phyloP scores from a whole-genome alignment of 169 alveolate species.

The Plasmodium sp. region DNA sequence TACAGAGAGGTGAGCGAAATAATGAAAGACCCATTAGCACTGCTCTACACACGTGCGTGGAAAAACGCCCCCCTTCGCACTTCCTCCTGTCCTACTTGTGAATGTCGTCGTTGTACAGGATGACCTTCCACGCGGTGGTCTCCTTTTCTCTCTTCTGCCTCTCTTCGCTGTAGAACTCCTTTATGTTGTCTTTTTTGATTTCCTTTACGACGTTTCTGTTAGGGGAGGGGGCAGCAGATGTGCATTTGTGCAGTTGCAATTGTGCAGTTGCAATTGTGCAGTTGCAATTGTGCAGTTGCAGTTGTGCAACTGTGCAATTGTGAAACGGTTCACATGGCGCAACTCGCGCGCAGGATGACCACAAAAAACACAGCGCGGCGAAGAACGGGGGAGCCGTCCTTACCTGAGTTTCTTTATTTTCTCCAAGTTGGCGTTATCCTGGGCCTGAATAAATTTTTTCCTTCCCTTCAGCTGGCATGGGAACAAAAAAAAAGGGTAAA shows the following conservation, averaged over 20 bases:
- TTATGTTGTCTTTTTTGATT: conserved; percentile 58
- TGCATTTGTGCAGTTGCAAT: not conserved
- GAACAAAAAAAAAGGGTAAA: not conserved
- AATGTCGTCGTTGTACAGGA: conserved; percentile 88
- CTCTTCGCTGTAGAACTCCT: conserved; percentile 56
- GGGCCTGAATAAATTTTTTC: not conserved
- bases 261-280: not conserved
- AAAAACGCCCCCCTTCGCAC: not conserved
- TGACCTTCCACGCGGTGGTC: conserved; percentile 87
- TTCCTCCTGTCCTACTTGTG: conserved; percentile 82
- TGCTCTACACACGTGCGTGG: not conserved
- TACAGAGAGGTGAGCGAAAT: not conserved
- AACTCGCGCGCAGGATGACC: not conserved
- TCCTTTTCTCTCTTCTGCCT: conserved; percentile 80
- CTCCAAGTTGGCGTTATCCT: conserved; percentile 36
- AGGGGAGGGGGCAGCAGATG: not conserved
- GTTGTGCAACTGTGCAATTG: not conserved
- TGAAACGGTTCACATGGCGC: not conserved
- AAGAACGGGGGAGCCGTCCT: not conserved
- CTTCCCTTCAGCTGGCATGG: conserved; percentile 23
- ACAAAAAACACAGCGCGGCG: not conserved
- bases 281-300: not conserved
- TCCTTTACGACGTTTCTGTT: conserved; percentile 55
- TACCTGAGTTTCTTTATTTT: conserved; percentile 61
- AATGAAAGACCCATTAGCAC: not conserved